Conservation (phyloP, 2,329 filamentous ascomycete genomes). For the Spiromastix sp. region DNA sequence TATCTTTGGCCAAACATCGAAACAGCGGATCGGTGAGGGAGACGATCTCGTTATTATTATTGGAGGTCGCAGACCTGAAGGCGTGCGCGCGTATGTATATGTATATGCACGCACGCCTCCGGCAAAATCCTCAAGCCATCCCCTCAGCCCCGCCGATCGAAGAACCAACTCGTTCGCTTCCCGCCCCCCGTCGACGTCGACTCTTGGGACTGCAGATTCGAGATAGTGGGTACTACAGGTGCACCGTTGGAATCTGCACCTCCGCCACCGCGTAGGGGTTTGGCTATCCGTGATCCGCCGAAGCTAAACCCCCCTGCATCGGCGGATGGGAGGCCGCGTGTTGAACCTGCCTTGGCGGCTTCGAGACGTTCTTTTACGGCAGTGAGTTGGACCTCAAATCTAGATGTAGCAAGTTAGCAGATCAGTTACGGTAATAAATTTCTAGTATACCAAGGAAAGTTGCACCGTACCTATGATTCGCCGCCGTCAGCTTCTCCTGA, state of each 20-base stretch:
- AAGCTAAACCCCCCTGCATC: conserved; percentile 64
- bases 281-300: conserved; percentile 50
- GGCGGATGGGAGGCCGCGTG: conserved; percentile 64
- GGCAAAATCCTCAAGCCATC: not conserved
- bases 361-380: conserved; percentile 97
- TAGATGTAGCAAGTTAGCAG: conserved; percentile 31
- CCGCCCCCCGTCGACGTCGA: conserved; percentile 50
- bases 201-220: conserved; percentile 56
- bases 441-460: conserved; percentile 1
- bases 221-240: conserved; percentile 22
- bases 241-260: conserved; percentile 23
- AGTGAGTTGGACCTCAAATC: conserved; percentile 93
- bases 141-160: conserved; percentile 27
- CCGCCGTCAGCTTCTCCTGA: conserved; percentile 94
- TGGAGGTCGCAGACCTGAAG: too few relatives aligned
- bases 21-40: too few relatives aligned
- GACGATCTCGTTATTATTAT: too few relatives aligned
- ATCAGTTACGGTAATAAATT: conserved; percentile 7
- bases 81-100: too few relatives aligned
- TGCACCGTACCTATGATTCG: conserved; percentile 74
- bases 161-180: conserved; percentile 52
- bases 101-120: too few relatives aligned
- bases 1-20: too few relatives aligned
- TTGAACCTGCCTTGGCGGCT: conserved; percentile 84
- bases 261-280: conserved; percentile 48